Percentiles rank a stretch among this genome's conserved stretches.
Conservation (phyloP, 441 rosid species). For the Euphorbia celastroides region DNA sequence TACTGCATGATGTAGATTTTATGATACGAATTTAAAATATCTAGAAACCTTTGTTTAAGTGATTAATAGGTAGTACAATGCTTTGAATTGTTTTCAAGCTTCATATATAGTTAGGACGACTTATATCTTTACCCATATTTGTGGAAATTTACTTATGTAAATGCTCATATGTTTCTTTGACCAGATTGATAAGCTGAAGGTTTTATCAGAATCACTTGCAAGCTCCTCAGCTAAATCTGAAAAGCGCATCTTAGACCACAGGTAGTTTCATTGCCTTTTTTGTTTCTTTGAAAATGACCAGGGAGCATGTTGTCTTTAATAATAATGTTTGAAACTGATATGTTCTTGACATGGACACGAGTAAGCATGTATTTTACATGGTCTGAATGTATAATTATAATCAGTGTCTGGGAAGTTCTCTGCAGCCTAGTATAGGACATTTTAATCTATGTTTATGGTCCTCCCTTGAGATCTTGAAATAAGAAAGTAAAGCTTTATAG, state of each 20-base stretch:
- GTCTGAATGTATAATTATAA: conserved; percentile 3
- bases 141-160: background rate
- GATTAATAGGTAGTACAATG: background rate
- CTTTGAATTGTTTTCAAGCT: background rate
- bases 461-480: background rate
- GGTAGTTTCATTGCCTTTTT: background rate
- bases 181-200: conserved; percentile 95
- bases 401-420: conserved; percentile 5
- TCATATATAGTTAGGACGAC: background rate
- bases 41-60: background rate
- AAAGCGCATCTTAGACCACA: conserved; percentile 78
- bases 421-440: background rate
- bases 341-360: background rate
- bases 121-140: background rate
- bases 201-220: conserved; percentile 85
- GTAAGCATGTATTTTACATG: background rate
- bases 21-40: background rate
- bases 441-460: background rate
- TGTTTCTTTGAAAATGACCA: background rate
- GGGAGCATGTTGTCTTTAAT: background rate
- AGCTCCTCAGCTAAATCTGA: conserved; percentile 76
- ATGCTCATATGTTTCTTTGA: conserved; percentile 24
- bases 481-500: background rate
- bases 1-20: background rate
- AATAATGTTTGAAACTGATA: background rate